Conservation (phyloP, 208 protist species). For the Leishmania amazonensis region DNA sequence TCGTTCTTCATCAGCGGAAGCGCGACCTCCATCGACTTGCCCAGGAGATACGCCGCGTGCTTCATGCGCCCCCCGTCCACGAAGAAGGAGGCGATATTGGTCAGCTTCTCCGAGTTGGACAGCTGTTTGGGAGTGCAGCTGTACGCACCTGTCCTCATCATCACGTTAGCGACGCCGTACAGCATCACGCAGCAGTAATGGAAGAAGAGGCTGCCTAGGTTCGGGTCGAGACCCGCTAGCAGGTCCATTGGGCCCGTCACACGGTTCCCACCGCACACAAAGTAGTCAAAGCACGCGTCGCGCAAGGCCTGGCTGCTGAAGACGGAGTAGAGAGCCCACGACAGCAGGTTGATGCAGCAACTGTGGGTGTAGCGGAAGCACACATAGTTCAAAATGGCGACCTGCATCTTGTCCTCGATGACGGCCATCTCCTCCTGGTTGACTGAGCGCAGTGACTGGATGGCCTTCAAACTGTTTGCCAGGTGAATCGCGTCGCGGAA, state of each 20-base stretch:
- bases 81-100: slow-evolving; percentile 65
- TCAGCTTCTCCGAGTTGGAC: slow-evolving; percentile 34
- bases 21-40: slow-evolving; percentile 56
- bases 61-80: slow-evolving; percentile 57
- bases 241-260: slow-evolving; percentile 85
- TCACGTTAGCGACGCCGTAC: slow-evolving; percentile 49
- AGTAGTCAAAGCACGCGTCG: slow-evolving; percentile 93
- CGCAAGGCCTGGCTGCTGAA: slow-evolving; percentile 74
- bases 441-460: slow-evolving; percentile 42
- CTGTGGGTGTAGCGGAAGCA: slow-evolving; percentile 67
- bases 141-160: slow-evolving; percentile 52
- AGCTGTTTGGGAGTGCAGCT: slow-evolving; percentile 25
- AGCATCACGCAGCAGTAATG: slow-evolving; percentile 92
- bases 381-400: slow-evolving; percentile 58
- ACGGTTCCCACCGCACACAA: slow-evolving; percentile 85
- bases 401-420: slow-evolving; percentile 67
- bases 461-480: slow-evolving; percentile 57
- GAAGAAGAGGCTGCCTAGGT: slow-evolving; percentile 59
- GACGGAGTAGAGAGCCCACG: slow-evolving; percentile 90
- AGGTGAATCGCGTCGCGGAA: slow-evolving; percentile 88
- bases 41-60: slow-evolving; percentile 57
- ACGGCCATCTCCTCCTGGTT: slow-evolving; percentile 48
- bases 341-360: slow-evolving; percentile 92
- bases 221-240: slow-evolving; percentile 77
- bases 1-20: slow-evolving; percentile 70